phyloP scores from a whole-genome alignment of 805 yeast species.

The Suhomyces prunicola region DNA sequence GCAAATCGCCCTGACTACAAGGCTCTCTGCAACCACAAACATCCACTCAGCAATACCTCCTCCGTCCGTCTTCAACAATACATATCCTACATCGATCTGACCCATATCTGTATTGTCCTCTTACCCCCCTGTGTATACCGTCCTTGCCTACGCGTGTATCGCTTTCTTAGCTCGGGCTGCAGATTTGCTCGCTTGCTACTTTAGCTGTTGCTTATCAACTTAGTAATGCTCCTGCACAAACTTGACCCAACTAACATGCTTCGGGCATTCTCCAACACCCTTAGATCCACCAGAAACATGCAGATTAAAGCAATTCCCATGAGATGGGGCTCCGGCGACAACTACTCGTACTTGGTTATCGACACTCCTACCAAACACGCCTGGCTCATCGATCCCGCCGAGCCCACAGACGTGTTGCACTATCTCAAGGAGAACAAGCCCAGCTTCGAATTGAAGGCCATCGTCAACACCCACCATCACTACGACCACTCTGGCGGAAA shows the following conservation, averaged over 20 bases:
- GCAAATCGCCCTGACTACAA: neutral
- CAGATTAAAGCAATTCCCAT: slow-evolving; percentile 78
- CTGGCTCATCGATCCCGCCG: slow-evolving; percentile 92
- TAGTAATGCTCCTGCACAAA: neutral
- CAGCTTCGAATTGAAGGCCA: slow-evolving; percentile 57
- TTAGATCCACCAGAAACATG: slow-evolving; percentile 46
- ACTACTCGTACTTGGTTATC: slow-evolving; percentile 76
- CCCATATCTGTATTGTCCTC: too few relatives aligned
- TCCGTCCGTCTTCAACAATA: too few relatives aligned
- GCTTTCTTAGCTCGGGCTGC: too few relatives aligned
- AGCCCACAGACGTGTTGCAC: slow-evolving; percentile 58
- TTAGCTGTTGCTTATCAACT: neutral
- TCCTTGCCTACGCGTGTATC: too few relatives aligned
- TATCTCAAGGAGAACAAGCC: slow-evolving; percentile 42
- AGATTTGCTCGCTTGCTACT: neutral
- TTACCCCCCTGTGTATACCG: too few relatives aligned
- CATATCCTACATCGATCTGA: too few relatives aligned
- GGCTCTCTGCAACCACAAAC: too few relatives aligned
- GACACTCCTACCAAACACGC: slow-evolving; percentile 66
- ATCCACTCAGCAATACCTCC: too few relatives aligned
- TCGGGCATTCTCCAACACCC: neutral
- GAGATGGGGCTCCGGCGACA: slow-evolving; percentile 95
- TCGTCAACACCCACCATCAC: slow-evolving; percentile 96
- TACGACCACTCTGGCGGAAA: slow-evolving; percentile 94
- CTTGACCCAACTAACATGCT: neutral